Conservation (phyloP, 1,284 basidiomycete genomes). For the Thecaphora thlaspeos region DNA sequence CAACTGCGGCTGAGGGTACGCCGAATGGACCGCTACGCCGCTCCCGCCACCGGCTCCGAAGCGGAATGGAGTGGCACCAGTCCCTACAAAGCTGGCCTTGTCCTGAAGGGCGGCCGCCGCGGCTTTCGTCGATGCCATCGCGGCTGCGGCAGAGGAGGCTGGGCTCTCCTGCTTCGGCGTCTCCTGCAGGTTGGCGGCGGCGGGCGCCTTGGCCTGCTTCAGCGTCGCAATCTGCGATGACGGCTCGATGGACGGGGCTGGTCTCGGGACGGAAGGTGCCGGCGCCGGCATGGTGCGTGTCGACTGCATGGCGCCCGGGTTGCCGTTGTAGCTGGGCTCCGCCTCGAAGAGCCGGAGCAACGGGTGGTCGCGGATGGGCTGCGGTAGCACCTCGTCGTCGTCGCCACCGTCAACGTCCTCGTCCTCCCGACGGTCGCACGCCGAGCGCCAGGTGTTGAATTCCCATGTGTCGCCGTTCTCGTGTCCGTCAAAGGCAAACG, state of each 20-base stretch:
- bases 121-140: no score
- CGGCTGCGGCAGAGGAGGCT: no score
- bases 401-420: conserved; percentile 8
- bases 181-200: no score
- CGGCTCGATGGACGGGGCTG: neutral
- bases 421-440: conserved; percentile 22
- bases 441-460: conserved; percentile 28
- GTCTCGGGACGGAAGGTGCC: neutral
- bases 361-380: conserved; percentile 39
- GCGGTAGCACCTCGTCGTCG: conserved; percentile 10
- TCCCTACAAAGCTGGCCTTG: conserved; percentile 46
- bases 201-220: no score
- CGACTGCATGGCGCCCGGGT: no score
- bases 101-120: conserved; percentile 8
- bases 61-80: conserved; percentile 49
- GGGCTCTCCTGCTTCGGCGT: no score
- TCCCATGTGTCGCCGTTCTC: conserved; percentile 46
- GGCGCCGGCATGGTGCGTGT: no score
- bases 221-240: no score
- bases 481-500: conserved; percentile 40
- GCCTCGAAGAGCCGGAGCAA: conserved; percentile 42
- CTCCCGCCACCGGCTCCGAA: conserved; percentile 45
- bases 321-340: conserved; percentile 2
- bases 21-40: no score
- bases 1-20: no score